Conservation (phyloP, 1,284 basidiomycete genomes). For the Rhodofomes roseus region DNA sequence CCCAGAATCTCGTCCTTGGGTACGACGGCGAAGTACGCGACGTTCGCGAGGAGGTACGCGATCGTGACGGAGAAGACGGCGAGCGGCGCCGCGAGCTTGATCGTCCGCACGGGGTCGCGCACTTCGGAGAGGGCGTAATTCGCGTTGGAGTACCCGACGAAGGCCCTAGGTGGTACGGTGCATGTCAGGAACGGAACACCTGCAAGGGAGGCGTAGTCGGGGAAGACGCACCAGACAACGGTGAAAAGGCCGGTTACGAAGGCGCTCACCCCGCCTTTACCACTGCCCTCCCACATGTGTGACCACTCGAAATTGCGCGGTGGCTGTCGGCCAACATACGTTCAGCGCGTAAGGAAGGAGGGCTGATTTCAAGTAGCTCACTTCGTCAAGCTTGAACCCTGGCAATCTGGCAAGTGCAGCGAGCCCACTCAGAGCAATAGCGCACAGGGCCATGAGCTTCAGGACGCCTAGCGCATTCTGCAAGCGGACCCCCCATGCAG, state of each 20-base stretch:
- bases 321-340: slow-evolving; percentile 8
- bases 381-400: slow-evolving; percentile 41
- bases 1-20: slow-evolving; percentile 59
- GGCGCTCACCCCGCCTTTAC: slow-evolving; percentile 42
- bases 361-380: slow-evolving; percentile 2
- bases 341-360: too few relatives aligned
- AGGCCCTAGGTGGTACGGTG: slow-evolving; percentile 44
- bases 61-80: slow-evolving; percentile 52
- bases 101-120: slow-evolving; percentile 59
- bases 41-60: slow-evolving; percentile 59
- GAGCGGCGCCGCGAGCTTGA: slow-evolving; percentile 62
- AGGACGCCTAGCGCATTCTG: slow-evolving; percentile 66
- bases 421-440: slow-evolving; percentile 60
- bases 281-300: slow-evolving; percentile 54
- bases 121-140: slow-evolving; percentile 72
- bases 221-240: slow-evolving; percentile 54
- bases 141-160: slow-evolving; percentile 65
- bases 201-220: neutral
- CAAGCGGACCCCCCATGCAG: slow-evolving; percentile 57
- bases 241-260: slow-evolving; percentile 62
- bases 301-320: slow-evolving; percentile 52
- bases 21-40: slow-evolving; percentile 68
- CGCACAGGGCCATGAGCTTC: slow-evolving; percentile 57
- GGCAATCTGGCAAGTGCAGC: slow-evolving; percentile 47
- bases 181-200: neutral